Conservation (phyloP, 352 stramenopile species). For the Phytopythium litorale region DNA sequence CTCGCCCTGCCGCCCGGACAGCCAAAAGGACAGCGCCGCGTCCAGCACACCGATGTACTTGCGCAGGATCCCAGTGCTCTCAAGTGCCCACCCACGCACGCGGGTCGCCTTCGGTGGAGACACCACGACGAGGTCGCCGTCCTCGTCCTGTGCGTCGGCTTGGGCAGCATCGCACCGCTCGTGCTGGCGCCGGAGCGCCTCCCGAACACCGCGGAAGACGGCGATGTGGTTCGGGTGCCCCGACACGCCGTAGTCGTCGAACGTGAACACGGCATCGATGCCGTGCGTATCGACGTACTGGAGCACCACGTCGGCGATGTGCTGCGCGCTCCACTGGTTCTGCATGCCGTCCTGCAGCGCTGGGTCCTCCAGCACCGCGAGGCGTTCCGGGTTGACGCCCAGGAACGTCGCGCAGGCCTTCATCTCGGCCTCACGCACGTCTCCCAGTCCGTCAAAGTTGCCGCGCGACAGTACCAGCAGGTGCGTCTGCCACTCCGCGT, state of each 20-base stretch:
- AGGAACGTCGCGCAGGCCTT: conserved; percentile 43
- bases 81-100: conserved; percentile 55
- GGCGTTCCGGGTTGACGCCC: conserved; percentile 33
- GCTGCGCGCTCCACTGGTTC: conserved; percentile 53
- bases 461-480: conserved; percentile 91
- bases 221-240: conserved; percentile 93
- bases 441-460: conserved; percentile 91
- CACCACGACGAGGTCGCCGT: neutral
- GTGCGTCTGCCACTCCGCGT: conserved; percentile 49
- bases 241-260: conserved; percentile 92
- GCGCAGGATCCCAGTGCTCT: conserved; percentile 71
- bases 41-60: conserved; percentile 90
- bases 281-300: conserved; percentile 45
- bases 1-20: conserved; percentile 11
- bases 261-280: conserved; percentile 90
- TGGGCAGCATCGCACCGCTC: conserved; percentile 23
- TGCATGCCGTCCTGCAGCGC: conserved; percentile 87
- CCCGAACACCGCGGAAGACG: conserved; percentile 52
- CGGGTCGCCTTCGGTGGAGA: conserved; percentile 5
- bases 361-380: conserved; percentile 75
- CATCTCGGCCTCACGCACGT: conserved; percentile 84
- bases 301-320: conserved; percentile 63
- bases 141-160: neutral
- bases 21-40: conserved; percentile 42
- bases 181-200: conserved; percentile 38